Conservation (phyloP, 1,284 basidiomycete species). For the Amylostereum areolatum region DNA sequence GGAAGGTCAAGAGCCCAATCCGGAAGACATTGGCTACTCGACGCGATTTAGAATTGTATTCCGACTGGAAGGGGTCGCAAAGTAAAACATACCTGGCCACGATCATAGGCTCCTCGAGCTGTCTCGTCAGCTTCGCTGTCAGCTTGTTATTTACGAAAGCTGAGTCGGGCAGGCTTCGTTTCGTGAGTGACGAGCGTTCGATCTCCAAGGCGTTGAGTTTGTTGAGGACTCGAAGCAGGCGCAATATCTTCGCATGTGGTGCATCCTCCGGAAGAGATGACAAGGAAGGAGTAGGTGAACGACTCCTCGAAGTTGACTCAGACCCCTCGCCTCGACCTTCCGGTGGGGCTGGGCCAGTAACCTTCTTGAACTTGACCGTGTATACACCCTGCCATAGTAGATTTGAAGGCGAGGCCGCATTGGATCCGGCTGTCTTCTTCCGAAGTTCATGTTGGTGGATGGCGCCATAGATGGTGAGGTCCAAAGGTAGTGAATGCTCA, state of each 20-base stretch:
- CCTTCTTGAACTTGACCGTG: constrained; percentile 90
- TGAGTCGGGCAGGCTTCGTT: constrained; percentile 60
- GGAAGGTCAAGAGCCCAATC: constrained; percentile 96
- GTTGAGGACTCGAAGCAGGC: constrained; percentile 84
- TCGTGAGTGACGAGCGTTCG: constrained; percentile 48
- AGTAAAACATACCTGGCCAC: constrained; percentile 72
- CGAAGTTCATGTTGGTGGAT: constrained; percentile 85
- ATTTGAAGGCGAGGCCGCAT: constrained; percentile 50
- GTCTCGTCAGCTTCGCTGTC: constrained; percentile 95
- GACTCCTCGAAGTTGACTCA: constrained; percentile 34
- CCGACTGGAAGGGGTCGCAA: not conserved
- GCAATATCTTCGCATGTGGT: constrained; percentile 86
- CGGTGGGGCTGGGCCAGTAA: constrained; percentile 71
- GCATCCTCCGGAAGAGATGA: constrained; percentile 82
- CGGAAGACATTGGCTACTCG: constrained; percentile 80
- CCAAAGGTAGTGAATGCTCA: constrained; percentile 74
- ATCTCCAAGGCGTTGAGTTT: constrained; percentile 64
- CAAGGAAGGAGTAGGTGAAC: constrained; percentile 57
- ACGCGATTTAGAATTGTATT: not conserved
- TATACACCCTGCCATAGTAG: constrained; percentile 88
- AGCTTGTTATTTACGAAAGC: constrained; percentile 98
- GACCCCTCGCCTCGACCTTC: constrained; percentile 43
- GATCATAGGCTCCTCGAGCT: constrained; percentile 98
- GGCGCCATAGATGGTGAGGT: constrained; percentile 93
- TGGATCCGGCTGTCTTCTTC: constrained; percentile 44